Evolutionary conservation across 139 green algal genomes (phyloP).

Genomic region (Picochlorum sp.): DNA sequence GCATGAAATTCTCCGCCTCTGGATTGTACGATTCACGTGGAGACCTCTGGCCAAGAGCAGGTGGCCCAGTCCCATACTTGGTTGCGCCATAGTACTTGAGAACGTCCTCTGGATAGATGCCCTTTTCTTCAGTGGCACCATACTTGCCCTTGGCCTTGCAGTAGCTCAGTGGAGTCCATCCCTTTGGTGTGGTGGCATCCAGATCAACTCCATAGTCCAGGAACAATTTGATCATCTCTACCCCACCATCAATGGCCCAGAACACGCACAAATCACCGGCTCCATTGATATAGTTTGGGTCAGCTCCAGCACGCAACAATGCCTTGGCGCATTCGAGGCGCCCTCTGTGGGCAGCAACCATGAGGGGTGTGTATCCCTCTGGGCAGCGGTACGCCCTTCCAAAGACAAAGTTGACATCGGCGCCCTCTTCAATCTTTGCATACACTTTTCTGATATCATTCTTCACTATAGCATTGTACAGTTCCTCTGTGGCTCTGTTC

Average conservation of each 20-base stretch:
- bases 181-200: conserved; percentile 58
- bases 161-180: conserved; percentile 85
- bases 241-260: conserved; percentile 88
- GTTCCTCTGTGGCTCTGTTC: conserved; percentile 71
- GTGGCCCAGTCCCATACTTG: conserved; percentile 64
- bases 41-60: conserved; percentile 51
- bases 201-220: conserved; percentile 68
- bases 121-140: conserved; percentile 87
- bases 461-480: conserved; percentile 80
- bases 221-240: conserved; percentile 80
- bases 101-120: conserved; percentile 88
- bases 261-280: conserved; percentile 76
- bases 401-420: conserved; percentile 94
- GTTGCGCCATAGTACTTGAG: conserved; percentile 79
- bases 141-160: conserved; percentile 86
- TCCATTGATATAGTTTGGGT: conserved; percentile 68
- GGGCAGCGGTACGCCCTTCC: conserved; percentile 60
- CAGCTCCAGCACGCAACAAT: conserved; percentile 73
- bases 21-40: conserved; percentile 80
- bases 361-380: conserved; percentile 89
- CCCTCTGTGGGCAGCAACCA: conserved; percentile 73
- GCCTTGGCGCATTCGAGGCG: conserved; percentile 75
- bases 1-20: conserved; percentile 50
- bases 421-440: conserved; percentile 86
- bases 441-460: conserved; percentile 80